Conservation (phyloP, 2,329 filamentous ascomycete genomes). For the Colletotrichum zoysiae region DNA sequence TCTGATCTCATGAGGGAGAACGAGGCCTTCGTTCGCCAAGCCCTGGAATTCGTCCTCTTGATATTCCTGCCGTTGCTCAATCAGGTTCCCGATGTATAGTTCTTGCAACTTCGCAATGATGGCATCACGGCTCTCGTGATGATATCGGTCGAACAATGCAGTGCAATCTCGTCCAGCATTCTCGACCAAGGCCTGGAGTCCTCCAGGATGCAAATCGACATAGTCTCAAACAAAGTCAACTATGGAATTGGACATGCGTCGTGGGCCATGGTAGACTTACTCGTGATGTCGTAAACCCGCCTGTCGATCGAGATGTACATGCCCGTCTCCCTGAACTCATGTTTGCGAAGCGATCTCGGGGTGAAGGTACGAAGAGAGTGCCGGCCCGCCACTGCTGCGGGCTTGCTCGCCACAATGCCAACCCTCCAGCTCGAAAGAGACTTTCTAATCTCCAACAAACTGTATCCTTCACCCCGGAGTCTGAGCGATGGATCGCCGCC, state of each 20-base stretch:
- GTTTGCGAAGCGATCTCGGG: constrained; percentile 4
- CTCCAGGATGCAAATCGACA: constrained; percentile 38
- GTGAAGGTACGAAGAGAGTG: not conserved
- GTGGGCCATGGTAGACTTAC: not conserved
- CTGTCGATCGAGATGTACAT: constrained; percentile 30
- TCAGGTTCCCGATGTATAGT: constrained; percentile 21
- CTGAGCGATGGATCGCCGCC: constrained; percentile 25
- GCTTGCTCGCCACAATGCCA: constrained; percentile 4
- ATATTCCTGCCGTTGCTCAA: constrained; percentile 6
- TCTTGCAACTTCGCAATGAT: constrained; percentile 24
- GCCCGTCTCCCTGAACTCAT: constrained; percentile 23
- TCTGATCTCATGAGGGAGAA: constrained; percentile 22
- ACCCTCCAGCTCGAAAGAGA: constrained; percentile 5
- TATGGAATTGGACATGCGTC: not conserved
- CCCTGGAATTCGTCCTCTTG: not conserved
- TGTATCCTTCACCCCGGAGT: not conserved
- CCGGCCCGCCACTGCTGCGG: not conserved
- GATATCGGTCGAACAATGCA: constrained; percentile 23
- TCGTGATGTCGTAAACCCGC: constrained; percentile 41
- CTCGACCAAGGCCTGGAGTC: constrained; percentile 10
- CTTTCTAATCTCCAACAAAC: not conserved
- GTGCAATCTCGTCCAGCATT: constrained; percentile 36
- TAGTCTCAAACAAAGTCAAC: constrained; percentile 30
- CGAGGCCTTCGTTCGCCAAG: not conserved
- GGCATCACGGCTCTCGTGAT: constrained; percentile 1